These are phyloP conservation scores for Alloteropsis angusta DNA, from an alignment of 202 grass and related monocot species.

Conservation along the genomic window DNA sequence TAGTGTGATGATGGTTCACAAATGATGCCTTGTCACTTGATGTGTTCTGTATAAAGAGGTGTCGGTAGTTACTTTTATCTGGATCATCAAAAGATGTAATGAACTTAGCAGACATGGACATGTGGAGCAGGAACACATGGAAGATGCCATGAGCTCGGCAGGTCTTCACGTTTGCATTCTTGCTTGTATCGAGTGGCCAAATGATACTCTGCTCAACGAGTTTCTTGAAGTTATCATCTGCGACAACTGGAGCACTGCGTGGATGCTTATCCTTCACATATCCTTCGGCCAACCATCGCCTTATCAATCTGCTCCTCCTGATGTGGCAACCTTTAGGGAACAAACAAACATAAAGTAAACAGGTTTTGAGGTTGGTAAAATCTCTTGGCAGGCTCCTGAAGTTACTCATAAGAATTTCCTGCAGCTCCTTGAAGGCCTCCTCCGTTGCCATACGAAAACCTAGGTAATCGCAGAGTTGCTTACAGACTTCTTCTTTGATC, in stretches of 20 bases:
- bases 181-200: neutral
- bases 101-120: constrained; percentile 2
- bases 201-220: constrained; percentile 3
- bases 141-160: constrained; percentile 12
- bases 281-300: neutral
- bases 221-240: neutral
- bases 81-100: neutral
- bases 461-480: neutral
- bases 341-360: neutral
- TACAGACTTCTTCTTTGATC: neutral
- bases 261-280: neutral
- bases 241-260: neutral
- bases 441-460: neutral
- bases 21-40: neutral
- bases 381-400: neutral
- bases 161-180: neutral
- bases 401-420: neutral
- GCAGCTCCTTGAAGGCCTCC: neutral
- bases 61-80: neutral
- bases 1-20: too few species aligned
- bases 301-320: neutral
- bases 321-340: neutral
- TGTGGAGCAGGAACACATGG: constrained; percentile 6
- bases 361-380: neutral
- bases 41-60: neutral